These are phyloP conservation scores for Pseudonitzschia delicatissima DNA, from an alignment of 108 stramenopile species.

Conservation along the genomic window DNA sequence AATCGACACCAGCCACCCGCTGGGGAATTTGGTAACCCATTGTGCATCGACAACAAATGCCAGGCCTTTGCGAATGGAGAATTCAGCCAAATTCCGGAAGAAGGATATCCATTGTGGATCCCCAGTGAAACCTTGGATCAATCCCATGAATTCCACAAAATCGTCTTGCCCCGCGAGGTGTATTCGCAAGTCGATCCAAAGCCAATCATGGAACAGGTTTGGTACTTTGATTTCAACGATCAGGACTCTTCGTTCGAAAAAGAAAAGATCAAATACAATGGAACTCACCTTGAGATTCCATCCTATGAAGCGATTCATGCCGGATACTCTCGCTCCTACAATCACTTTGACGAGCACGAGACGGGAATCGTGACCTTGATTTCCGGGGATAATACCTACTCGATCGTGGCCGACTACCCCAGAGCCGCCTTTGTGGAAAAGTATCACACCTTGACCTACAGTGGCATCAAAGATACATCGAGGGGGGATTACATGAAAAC, in stretches of 20 bases:
- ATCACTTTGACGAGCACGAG: conserved; percentile 1
- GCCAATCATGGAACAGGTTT: not conserved
- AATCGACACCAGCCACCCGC: not conserved
- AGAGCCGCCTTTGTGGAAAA: not conserved
- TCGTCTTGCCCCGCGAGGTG: not conserved
- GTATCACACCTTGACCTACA: conserved; percentile 4
- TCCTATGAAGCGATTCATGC: not conserved
- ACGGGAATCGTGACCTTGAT: conserved; percentile 7
- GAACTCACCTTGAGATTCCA: not conserved
- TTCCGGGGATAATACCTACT: not conserved
- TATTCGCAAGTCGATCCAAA: not conserved
- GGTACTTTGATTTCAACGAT: conserved; percentile 11
- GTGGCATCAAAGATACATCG: not conserved
- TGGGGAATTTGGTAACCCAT: not conserved
- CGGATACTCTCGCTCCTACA: not conserved
- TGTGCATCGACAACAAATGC: not conserved
- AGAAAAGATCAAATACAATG: not conserved
- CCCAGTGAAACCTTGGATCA: not conserved
- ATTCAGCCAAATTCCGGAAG: not conserved
- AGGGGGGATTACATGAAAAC: not conserved
- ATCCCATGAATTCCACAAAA: not conserved
- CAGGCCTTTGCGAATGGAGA: not conserved
- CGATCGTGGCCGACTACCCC: conserved; percentile 1
- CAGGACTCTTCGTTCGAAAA: not conserved
- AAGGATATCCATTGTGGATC: not conserved